Conservation (phyloP, 345 rosid species). For the Punica granatum region DNA sequence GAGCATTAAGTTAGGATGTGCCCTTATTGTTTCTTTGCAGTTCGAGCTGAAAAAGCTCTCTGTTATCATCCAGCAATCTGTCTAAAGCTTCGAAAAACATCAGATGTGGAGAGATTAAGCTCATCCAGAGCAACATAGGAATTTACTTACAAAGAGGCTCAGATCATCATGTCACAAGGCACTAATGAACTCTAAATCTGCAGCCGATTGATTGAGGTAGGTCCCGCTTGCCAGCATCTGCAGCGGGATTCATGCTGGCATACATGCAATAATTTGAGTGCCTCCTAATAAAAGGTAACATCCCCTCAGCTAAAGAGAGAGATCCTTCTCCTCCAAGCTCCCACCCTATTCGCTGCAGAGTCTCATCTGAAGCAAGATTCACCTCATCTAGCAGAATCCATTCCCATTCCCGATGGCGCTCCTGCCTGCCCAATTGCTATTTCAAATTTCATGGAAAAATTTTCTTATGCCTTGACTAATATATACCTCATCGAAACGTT, state of each 20-base stretch:
- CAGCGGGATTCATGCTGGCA: slow-evolving; percentile 98
- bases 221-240: slow-evolving; percentile 97
- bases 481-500: slow-evolving; percentile 35
- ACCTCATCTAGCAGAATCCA: slow-evolving; percentile 99
- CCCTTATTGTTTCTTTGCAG: slow-evolving; percentile 56
- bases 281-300: slow-evolving; percentile 50
- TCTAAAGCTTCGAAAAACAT: slow-evolving; percentile 92
- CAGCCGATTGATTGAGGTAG: slow-evolving; percentile 64
- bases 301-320: slow-evolving; percentile 96
- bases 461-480: slow-evolving; percentile 51
- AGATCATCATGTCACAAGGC: slow-evolving; percentile 71
- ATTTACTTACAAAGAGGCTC: slow-evolving; percentile 56
- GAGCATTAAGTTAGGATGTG: slow-evolving; percentile 94
- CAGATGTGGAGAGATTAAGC: slow-evolving; percentile 92
- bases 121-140: slow-evolving; percentile 88
- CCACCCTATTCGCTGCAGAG: slow-evolving; percentile 77
- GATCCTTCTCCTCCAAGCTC: slow-evolving; percentile 88
- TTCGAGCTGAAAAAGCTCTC: slow-evolving; percentile 93
- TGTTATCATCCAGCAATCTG: slow-evolving; percentile 87
- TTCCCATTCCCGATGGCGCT: slow-evolving; percentile 67
- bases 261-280: slow-evolving; percentile 72
- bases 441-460: slow-evolving; percentile 44
- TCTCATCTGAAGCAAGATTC: slow-evolving; percentile 92
- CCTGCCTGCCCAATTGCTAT: slow-evolving; percentile 44
- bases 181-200: slow-evolving; percentile 89